Evolutionary conservation across 805 yeast species (phyloP).

Genomic region (Kuraishia capsulata): DNA sequence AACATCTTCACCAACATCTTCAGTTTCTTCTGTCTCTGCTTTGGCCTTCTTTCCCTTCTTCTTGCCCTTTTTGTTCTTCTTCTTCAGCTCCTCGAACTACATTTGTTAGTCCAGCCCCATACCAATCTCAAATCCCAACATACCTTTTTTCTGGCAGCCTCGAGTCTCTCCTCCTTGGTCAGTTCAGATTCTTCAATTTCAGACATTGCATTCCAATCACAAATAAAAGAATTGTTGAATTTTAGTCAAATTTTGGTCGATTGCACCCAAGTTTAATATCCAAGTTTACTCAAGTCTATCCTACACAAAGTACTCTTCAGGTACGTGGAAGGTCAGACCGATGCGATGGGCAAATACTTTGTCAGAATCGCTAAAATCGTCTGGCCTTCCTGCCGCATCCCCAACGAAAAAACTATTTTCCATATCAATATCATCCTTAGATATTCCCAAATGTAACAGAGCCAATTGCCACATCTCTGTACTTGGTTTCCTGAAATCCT

Average conservation of each 20-base stretch:
- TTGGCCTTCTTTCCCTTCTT: slow-evolving; percentile 13
- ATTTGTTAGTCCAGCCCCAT: neutral
- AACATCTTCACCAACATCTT: slow-evolving; percentile 15
- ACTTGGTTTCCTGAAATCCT: slow-evolving; percentile 59
- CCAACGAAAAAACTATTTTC: slow-evolving; percentile 66
- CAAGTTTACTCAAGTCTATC: neutral
- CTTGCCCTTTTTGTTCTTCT: slow-evolving; percentile 12
- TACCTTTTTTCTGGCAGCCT: slow-evolving; percentile 9
- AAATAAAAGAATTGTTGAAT: no score
- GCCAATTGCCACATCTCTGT: slow-evolving; percentile 69
- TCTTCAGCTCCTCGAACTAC: slow-evolving; percentile 9
- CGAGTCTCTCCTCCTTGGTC: slow-evolving; percentile 10
- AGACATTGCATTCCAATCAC: slow-evolving; percentile 5
- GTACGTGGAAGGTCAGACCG: slow-evolving; percentile 49
- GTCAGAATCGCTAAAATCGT: slow-evolving; percentile 80
- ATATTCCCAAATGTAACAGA: slow-evolving; percentile 24
- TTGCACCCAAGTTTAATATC: no score
- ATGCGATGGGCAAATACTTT: slow-evolving; percentile 51
- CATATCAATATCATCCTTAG: slow-evolving; percentile 25
- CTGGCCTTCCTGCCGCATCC: slow-evolving; percentile 86
- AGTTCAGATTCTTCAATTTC: slow-evolving; percentile 5
- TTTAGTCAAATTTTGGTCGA: no score
- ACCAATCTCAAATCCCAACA: slow-evolving; percentile 3
- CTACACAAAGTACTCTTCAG: slow-evolving; percentile 38
- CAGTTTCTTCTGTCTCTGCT: slow-evolving; percentile 7